phyloP scores from a whole-genome alignment of 2,329 filamentous ascomycete species.

The Thelonectria discophora region DNA sequence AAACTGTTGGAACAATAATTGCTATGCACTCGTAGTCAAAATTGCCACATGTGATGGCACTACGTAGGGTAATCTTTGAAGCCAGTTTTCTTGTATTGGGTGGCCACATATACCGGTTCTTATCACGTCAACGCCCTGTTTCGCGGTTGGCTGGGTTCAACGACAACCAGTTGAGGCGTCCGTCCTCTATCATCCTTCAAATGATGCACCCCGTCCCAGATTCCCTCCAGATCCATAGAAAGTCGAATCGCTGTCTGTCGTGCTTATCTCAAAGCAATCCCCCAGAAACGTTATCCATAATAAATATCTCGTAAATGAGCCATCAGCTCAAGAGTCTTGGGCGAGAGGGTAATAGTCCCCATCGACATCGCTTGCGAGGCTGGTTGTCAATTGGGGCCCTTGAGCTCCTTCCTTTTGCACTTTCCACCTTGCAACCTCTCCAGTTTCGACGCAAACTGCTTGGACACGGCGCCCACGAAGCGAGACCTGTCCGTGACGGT shows the following conservation, averaged over 20 bases:
- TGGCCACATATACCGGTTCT: no score
- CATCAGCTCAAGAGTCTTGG: not conserved
- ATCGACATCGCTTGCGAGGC: not conserved
- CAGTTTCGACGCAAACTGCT: slow-evolving; percentile 45
- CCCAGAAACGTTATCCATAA: not conserved
- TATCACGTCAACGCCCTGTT: no score
- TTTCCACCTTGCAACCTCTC: slow-evolving; percentile 35
- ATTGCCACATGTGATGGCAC: not conserved
- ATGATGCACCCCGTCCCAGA: no score
- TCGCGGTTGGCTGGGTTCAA: no score
- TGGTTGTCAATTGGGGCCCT: slow-evolving; percentile 20
- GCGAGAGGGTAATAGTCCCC: not conserved
- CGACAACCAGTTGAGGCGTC: no score
- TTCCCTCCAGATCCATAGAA: not conserved
- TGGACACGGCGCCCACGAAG: slow-evolving; percentile 46
- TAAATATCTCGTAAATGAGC: not conserved
- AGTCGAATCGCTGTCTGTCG: not conserved
- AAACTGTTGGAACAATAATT: not conserved
- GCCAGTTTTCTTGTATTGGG: no score
- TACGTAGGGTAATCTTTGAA: no score
- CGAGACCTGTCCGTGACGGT: slow-evolving; percentile 41
- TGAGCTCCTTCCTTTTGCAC: slow-evolving; percentile 45
- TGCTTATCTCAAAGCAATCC: not conserved
- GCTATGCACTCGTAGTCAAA: not conserved
- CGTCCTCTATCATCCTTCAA: not conserved